A percentile compares a stretch with the other conserved stretches of the same genome.
Conservation (phyloP, 1,284 basidiomycete species). For the Thecaphora thlaspeos region DNA sequence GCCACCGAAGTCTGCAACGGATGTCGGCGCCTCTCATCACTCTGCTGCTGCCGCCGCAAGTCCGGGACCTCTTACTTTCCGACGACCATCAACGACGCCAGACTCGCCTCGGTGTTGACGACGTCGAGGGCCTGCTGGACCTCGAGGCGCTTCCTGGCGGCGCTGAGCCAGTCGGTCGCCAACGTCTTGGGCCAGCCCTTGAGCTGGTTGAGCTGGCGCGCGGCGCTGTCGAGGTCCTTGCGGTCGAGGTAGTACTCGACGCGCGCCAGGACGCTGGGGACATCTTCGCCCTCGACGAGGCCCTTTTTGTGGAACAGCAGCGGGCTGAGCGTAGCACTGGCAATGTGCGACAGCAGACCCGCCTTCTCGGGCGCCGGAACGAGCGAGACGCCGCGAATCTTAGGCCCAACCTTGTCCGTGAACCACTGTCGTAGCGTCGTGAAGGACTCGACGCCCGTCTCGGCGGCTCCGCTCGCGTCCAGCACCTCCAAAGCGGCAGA, state of each 20-base stretch:
- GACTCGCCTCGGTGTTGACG: constrained; percentile 76
- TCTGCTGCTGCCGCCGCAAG: too few relatives aligned
- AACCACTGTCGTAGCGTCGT: constrained; percentile 89
- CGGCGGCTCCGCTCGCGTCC: constrained; percentile 73
- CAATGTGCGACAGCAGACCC: constrained; percentile 82
- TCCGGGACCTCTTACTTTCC: too few relatives aligned
- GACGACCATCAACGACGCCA: constrained; percentile 62
- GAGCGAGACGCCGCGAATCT: constrained; percentile 80
- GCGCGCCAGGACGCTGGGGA: constrained; percentile 78
- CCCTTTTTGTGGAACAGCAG: constrained; percentile 77
- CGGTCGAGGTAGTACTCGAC: constrained; percentile 88
- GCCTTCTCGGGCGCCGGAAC: constrained; percentile 74
- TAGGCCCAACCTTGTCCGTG: constrained; percentile 76
- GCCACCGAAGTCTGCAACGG: too few relatives aligned
- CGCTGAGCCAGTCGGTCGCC: constrained; percentile 85
- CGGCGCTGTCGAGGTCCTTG: constrained; percentile 87
- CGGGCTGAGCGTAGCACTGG: constrained; percentile 72
- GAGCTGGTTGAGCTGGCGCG: constrained; percentile 87
- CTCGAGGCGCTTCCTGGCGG: constrained; percentile 82
- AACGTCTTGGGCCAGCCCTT: constrained; percentile 75
- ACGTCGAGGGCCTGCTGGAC: constrained; percentile 91
- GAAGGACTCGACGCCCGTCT: constrained; percentile 81
- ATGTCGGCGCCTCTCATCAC: too few relatives aligned
- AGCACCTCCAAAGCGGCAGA: constrained; percentile 39
- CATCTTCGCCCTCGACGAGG: constrained; percentile 72